Evolutionary conservation across 2,329 filamentous ascomycete genomes (phyloP), one percentile per base, ranked within the genome.

Genomic region (Colletotrichum lupini): DNA sequence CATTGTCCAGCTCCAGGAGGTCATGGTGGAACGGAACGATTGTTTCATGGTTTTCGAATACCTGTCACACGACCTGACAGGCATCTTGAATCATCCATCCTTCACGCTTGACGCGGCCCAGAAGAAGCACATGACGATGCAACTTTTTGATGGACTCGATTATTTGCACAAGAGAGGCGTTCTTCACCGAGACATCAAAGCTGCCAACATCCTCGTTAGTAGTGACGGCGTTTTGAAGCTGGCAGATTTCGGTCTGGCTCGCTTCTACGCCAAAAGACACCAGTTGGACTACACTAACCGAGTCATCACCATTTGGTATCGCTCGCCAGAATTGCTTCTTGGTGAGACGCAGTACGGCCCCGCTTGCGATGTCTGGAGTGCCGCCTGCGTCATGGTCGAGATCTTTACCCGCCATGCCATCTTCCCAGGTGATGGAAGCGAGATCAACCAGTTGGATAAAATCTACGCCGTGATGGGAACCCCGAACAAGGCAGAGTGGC

Each of bases 1-100:
- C 78, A 92, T 98, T 63, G 94, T 98, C 70, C 91, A 92, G 53
- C 85, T 98, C 22, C 91, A 94, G 76, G 95, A 98, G 83, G 94
- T 97, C 76, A 99, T 99, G 97, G 97, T 99, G 2, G 97, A 99
- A 84, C 94, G 93, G 80, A 98, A 98, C 77, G 95, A 98, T 83
- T 99, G 97, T 82, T 99, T 97, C 83, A 99, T 99, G 97, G 97
- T 99, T 3, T 99, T 99, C 76, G 97, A 99, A 82, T 99, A 99
- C 80, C 88, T 98, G 37, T 96, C 97, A 1, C 97, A 99, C 81
- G 97, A 99, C 81, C 86, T 99, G 74, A 99, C 97, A 3, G 97
- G 97, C 16, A 87, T 99, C 37, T 90, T 99, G 74, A 98, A 98
- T 78, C 97, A 99, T 79, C 97, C 97, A 0, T 93, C 93, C 0